phyloP scores from a whole-genome alignment of 345 rosid genomes.

The Crucihimalaya himalaica region DNA sequence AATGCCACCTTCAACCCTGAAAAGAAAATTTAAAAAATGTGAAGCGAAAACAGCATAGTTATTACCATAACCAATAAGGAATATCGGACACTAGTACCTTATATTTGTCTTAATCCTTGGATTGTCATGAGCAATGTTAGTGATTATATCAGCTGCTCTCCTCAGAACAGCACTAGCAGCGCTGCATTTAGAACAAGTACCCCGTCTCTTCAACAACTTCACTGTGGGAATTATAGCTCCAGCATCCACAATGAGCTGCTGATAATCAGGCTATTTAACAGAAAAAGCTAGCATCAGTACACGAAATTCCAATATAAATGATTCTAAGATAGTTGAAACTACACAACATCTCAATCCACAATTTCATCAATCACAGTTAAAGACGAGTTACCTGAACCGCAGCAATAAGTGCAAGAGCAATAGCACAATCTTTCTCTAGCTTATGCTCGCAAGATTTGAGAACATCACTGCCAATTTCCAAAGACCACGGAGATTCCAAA shows the following conservation, averaged over 20 bases:
- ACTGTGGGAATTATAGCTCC: conserved; percentile 69
- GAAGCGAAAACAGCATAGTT: background rate
- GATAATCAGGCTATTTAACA: conserved; percentile 61
- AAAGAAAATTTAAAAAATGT: conserved; percentile 3
- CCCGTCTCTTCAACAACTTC: conserved; percentile 53
- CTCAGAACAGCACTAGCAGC: conserved; percentile 47
- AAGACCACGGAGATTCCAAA: conserved; percentile 43
- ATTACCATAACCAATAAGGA: background rate
- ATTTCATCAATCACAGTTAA: background rate
- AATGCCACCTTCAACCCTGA: conserved; percentile 72
- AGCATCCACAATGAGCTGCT: conserved; percentile 67
- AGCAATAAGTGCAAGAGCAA: conserved; percentile 66
- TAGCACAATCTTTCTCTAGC: conserved; percentile 62
- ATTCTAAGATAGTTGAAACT: background rate
- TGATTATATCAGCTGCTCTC: conserved; percentile 80
- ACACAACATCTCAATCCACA: background rate
- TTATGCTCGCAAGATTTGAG: conserved; percentile 44
- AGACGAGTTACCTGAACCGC: conserved; percentile 50
- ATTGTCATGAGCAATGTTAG: conserved; percentile 78
- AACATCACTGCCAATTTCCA: background rate
- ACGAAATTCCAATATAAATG: background rate
- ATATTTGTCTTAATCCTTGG: conserved; percentile 57
- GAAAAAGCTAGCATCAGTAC: conserved; percentile 5
- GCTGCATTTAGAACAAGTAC: conserved; percentile 19
- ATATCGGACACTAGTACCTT: conserved; percentile 45